Evolutionary conservation across 192 early-diverging fungal genomes (phyloP).

Genomic region (Coemansia sp.): DNA sequence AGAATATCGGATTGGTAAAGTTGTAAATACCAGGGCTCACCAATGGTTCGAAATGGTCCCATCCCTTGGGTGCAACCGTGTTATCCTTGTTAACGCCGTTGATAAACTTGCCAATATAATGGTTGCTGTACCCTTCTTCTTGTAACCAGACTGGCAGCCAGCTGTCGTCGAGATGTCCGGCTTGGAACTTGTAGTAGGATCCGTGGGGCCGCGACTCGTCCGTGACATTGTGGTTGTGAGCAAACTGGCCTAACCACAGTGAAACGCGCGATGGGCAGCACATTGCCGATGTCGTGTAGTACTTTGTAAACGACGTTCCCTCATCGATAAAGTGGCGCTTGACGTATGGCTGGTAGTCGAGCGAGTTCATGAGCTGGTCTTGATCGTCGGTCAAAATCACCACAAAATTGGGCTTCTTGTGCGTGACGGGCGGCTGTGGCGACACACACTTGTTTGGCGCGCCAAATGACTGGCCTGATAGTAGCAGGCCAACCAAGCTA

Average conservation of each 20-base stretch:
- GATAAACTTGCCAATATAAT: conserved; percentile 73
- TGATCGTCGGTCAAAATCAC: conserved; percentile 72
- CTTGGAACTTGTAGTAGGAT: conserved; percentile 51
- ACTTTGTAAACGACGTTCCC: conserved; percentile 64
- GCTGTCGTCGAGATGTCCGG: conserved; percentile 41
- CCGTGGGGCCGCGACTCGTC: conserved; percentile 40
- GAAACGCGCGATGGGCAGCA: conserved; percentile 69
- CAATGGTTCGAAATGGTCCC: conserved; percentile 45
- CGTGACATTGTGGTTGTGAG: conserved; percentile 60
- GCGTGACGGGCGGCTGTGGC: conserved; percentile 1
- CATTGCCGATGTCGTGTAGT: conserved; percentile 65
- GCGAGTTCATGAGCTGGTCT: conserved; percentile 58
- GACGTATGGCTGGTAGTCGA: conserved; percentile 65
- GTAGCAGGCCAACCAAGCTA: conserved; percentile 1
- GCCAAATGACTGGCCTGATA: not conserved
- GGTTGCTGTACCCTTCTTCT: conserved; percentile 61
- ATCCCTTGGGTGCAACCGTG: conserved; percentile 46
- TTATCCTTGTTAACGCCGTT: conserved; percentile 50
- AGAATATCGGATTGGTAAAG: conserved; percentile 61
- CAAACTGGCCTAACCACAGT: conserved; percentile 63
- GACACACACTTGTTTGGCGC: not conserved
- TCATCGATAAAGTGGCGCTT: conserved; percentile 63
- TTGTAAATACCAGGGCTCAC: conserved; percentile 64
- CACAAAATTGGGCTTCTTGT: conserved; percentile 65
- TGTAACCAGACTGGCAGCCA: conserved; percentile 62